Evolutionary conservation across 768 basidiomycete genomes (phyloP), one percentile per base, ranked within the genome.

Genomic region (Tricholoma saponaceum): DNA sequence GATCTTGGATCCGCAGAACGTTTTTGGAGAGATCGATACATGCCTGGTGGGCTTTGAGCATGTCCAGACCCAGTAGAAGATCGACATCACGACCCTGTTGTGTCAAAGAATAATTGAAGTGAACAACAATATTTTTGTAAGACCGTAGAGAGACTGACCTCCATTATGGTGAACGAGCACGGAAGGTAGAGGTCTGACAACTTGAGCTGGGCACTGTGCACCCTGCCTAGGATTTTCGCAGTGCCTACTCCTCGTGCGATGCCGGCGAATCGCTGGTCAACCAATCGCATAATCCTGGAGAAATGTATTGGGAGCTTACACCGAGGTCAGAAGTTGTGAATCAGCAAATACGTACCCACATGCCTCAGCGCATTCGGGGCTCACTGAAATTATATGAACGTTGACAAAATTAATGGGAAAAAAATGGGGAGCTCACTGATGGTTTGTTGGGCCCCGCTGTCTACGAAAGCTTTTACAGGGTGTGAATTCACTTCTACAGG

Each of bases 1-100:
- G 83, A 16, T 84, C 89, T 75, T 94, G 91, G 51, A 99, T 98
- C n/a, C 93, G 83, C 20, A 99, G 84, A 12, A 90, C 90, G 62
- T 86, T 84, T 70, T 93, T 93, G 64, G 87, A 79, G 22, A 99
- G 83, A 72, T 99, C 97, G 70, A 99, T 98, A 67, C 87, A 91
- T 5, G 95, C 96, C 68, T 97, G 95, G 69, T 98, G 92, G 0
- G 95, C 91, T 72, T 94, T 98, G 59, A 98, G 84, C 97, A 98
- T 98, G 79, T 99, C 97, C n/a, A 99, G 81, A 6, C 97, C 97
- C 41, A 99, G 87, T 3, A 99, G 78, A n/a, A 99, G 84, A 67
- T 98, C 96, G 47, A 98, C 94, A 57, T 90, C 87, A 30, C 87
- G 84, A 35, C 95, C 95, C 90, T 94, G 57, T 20, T 14, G 22